Evolutionary conservation across 768 basidiomycete species (phyloP), one percentile per base, ranked within the genome.

Genomic region (Lactarius evosmus): DNA sequence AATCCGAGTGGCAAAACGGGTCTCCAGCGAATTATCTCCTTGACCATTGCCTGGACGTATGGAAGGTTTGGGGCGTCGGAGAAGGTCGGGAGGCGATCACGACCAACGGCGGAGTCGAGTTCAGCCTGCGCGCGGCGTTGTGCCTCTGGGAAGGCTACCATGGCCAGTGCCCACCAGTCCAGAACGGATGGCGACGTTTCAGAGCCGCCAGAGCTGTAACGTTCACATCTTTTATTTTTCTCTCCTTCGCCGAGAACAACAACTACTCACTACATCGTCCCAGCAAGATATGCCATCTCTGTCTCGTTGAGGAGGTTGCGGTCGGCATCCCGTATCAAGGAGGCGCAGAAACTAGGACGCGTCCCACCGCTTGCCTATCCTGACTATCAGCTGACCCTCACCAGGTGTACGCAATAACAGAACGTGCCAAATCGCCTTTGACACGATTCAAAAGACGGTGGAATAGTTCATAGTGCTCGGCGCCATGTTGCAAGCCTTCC

Each of bases 41-140:
- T 63, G n/a, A 70, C 54, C 3, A 69, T 57, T 4, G 69, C 70
- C 1, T 22, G 11, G 11, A 71, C 36, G 44, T 69, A 70, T 0
- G 70, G 70, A 5, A 71, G 67, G 6, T 29, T 7, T 1, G 50
- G 22, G 7, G 51, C 8, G 29, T 72, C 70, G 0, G 56, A 34
- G 54, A 68, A 65, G 7, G 56, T 60, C 7, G 70, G 71, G 11
- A 66, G 12, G 16, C 60, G 57, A 22, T 58, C 57, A 8, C 58
- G 54, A 0, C 71, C 71, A 0, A 72, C 66, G 2, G 68, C 68
- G 0, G 29, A 1, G 16, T 71, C 69, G 1, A 72, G 40, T 27
- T 72, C 66, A 25, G 25, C 61, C 53, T 71, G 70, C 7, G 68
- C 70, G 9, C 56, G 60, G 2, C 19, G 22, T n/a, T 67, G 65